Base-by-base conservation (phyloP, 2,329 filamentous ascomycete species). In the Thelonectria blattea region DNA sequence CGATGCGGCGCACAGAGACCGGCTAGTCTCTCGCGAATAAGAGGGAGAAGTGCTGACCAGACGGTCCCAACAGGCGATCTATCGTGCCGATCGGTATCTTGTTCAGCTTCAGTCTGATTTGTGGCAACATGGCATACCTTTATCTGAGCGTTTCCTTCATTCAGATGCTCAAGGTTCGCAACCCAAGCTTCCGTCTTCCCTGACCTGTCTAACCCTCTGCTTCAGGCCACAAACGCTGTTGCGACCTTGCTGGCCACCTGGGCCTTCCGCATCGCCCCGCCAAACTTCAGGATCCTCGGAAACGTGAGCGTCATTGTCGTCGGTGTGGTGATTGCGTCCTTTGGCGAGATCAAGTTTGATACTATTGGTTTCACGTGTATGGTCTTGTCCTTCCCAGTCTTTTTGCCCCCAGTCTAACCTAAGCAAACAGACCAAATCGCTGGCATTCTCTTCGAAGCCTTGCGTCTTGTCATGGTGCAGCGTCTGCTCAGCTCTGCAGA, bases 91-190 rank as follows among this genome's bases (percentile, higher is more conserved):
- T 60, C 15, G 58, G 58, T 22, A 51, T 60, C 42, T 34, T 60
- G 48, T 60, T 60, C 24, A 60, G 58, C 47, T 60, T 60, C 11
- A 60, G 58, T 30, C 49, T 60, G 48, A 60, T 60, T 24, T 60
- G 52, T 8, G 58, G 58, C 2, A 60, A 60, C 24, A 46, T 60
- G 17, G 58, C 58, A 10, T 60, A 60, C 20, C 34, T 60, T 14
- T 60, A 60, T 18, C 47, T 60, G 9, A 60, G 58, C n/a, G 58
- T 60, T 3, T 60, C 58, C 3, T 60, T 60, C 15, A 60, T 60
- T 32, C 58, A 60, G n/a, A 56, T 60, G 58, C 47, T 60, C 3
- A 60, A 60, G 42, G 58, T 60, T 32, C 3, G 45, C 5, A 5
- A 15, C 10, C 11, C 37, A 20, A 3, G 2, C 12, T 10, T 30